Evolutionary conservation across 768 basidiomycete species (phyloP).

Genomic region (Aureoboletus auriporus): DNA sequence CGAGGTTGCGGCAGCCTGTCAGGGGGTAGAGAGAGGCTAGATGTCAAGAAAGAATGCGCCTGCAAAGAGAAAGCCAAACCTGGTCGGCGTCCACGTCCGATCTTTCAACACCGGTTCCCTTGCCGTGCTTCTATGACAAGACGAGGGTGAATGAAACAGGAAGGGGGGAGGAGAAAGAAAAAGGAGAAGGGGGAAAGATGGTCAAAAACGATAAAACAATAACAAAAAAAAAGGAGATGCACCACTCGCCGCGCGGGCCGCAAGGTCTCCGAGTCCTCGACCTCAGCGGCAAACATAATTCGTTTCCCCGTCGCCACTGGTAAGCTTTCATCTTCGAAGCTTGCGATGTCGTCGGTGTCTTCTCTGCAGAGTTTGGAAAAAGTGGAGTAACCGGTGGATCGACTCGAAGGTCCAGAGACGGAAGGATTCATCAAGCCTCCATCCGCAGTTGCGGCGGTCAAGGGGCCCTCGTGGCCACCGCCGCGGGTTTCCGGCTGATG

Average conservation of each 20-base stretch:
- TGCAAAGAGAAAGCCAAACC: conserved; percentile 13
- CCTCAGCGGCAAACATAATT: conserved; percentile 18
- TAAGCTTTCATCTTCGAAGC: conserved; percentile 1
- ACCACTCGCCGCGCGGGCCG: conserved; percentile 29
- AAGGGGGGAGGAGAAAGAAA: neutral
- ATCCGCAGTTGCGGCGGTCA: conserved; percentile 9
- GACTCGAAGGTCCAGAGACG: conserved; percentile 13
- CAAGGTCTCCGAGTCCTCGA: conserved; percentile 13
- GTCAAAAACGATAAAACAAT: neutral
- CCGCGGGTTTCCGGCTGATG: conserved; percentile 19
- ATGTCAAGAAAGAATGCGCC: neutral
- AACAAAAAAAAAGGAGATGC: neutral
- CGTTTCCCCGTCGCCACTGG: conserved; percentile 20
- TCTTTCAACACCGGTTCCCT: conserved; percentile 11
- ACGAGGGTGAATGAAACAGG: neutral
- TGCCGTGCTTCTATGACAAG: conserved; percentile 21
- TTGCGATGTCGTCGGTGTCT: conserved; percentile 27
- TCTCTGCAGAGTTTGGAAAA: conserved; percentile 25
- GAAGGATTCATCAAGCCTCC: conserved; percentile 7
- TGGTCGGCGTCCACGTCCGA: conserved; percentile 10
- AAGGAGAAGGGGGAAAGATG: neutral
- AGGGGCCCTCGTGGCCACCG: conserved; percentile 7
- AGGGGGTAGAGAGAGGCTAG: neutral
- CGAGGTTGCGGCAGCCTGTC: neutral
- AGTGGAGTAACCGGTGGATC: conserved; percentile 15